Conservation (phyloP, 495 filamentous ascomycete genomes). For the Halenospora varia region DNA sequence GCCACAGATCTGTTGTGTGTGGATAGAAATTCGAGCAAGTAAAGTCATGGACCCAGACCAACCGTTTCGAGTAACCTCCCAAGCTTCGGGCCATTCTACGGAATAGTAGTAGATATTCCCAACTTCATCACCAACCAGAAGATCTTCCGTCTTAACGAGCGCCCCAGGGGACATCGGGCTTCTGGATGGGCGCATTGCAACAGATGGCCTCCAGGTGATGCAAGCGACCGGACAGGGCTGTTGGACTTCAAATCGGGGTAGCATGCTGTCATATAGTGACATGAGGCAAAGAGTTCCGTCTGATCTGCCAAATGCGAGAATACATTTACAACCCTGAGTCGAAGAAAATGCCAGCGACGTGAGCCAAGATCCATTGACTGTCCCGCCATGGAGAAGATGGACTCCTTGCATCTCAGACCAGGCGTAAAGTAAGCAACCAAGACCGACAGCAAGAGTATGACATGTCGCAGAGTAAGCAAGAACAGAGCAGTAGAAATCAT, state of each 20-base stretch:
- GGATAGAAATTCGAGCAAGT: slow-evolving; percentile 70
- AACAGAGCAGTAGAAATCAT: slow-evolving; percentile 94
- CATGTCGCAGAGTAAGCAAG: slow-evolving; percentile 76
- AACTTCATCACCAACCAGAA: slow-evolving; percentile 84
- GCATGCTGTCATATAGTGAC: slow-evolving; percentile 40
- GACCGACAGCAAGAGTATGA: slow-evolving; percentile 78
- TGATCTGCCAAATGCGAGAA: slow-evolving; percentile 80
- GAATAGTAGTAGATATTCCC: slow-evolving; percentile 85
- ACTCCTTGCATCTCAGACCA: slow-evolving; percentile 75
- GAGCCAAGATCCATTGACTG: slow-evolving; percentile 43
- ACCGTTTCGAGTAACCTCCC: slow-evolving; percentile 48
- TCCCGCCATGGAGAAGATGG: slow-evolving; percentile 38
- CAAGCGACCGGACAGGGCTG: slow-evolving; percentile 72
- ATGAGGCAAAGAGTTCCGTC: slow-evolving; percentile 54
- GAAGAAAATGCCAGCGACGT: slow-evolving; percentile 91
- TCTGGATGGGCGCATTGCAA: slow-evolving; percentile 37
- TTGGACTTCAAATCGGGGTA: slow-evolving; percentile 66
- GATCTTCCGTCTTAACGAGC: slow-evolving; percentile 63
- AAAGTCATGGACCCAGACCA: slow-evolving; percentile 79
- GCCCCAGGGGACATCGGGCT: slow-evolving; percentile 30
- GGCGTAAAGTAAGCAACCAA: slow-evolving; percentile 70
- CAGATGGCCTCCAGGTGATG: slow-evolving; percentile 60
- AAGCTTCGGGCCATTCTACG: slow-evolving; percentile 74
- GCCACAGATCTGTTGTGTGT: slow-evolving; percentile 89
- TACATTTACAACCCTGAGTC: slow-evolving; percentile 64